A percentile compares a stretch with the other conserved stretches of the same genome.
These are phyloP conservation scores for Inga oerstediana DNA, from an alignment of 306 rosid species.

Conservation along the genomic window DNA sequence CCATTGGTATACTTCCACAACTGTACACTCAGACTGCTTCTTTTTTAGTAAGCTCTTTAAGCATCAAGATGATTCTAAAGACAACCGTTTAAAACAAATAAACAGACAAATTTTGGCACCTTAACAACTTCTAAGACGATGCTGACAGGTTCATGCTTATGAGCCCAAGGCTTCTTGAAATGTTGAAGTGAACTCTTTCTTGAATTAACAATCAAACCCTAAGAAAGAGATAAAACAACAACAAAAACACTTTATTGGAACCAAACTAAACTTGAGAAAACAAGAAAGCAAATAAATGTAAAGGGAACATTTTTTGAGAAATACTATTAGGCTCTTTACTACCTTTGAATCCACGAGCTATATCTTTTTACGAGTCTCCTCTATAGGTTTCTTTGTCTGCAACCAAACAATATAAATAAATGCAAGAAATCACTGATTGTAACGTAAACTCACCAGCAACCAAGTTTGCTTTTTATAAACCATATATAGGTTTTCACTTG, in stretches of 20 bases:
- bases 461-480: background rate
- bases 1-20: too few species aligned
- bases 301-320: background rate
- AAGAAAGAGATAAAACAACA: conserved; percentile 26
- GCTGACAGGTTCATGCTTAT: conserved; percentile 66
- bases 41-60: background rate
- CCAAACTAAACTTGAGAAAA: background rate
- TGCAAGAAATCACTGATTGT: background rate
- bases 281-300: background rate
- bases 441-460: background rate
- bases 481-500: conserved; percentile 39
- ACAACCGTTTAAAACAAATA: background rate
- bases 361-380: conserved; percentile 72
- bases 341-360: conserved; percentile 86
- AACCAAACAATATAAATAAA: background rate
- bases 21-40: too few species aligned
- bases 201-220: conserved; percentile 74
- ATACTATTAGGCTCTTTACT: conserved; percentile 3
- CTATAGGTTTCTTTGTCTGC: conserved; percentile 55
- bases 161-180: conserved; percentile 87
- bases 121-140: conserved; percentile 60
- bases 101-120: conserved; percentile 38
- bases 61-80: background rate
- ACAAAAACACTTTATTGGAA: background rate
- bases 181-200: conserved; percentile 70